These are phyloP conservation scores for Lasiosphaeria miniovina DNA, from an alignment of 495 filamentous ascomycete genomes.

Conservation along the genomic window DNA sequence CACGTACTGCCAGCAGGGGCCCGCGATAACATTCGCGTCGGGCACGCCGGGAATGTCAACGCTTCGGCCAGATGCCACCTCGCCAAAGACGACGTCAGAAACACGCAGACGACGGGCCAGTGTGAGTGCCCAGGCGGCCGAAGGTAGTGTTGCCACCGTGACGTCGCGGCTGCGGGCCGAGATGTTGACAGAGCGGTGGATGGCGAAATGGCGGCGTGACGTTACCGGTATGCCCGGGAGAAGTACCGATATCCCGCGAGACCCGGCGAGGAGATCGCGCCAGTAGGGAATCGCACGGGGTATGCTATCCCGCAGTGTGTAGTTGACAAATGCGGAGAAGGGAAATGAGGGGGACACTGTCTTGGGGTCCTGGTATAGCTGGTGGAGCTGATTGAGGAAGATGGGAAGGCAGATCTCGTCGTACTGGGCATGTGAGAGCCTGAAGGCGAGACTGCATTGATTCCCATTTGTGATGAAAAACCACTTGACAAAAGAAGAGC, in stretches of 20 bases:
- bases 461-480: conserved; percentile 51
- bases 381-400: conserved; percentile 49
- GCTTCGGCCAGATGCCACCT: conserved; percentile 59
- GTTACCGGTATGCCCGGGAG: conserved; percentile 27
- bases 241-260: conserved; percentile 46
- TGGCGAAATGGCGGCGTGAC: conserved; percentile 30
- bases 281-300: conserved; percentile 52
- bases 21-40: conserved; percentile 44
- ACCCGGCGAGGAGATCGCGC: conserved; percentile 51
- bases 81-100: conserved; percentile 58
- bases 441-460: conserved; percentile 58
- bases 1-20: conserved; percentile 44
- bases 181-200: conserved; percentile 43
- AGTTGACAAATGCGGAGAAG: conserved; percentile 58
- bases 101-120: conserved; percentile 50
- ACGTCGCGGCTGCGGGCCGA: conserved; percentile 43
- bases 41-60: conserved; percentile 44
- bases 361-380: conserved; percentile 30
- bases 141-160: conserved; percentile 56
- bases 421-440: conserved; percentile 72
- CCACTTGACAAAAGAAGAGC: conserved; percentile 62
- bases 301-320: conserved; percentile 33
- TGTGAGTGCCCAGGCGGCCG: conserved; percentile 60
- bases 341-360: conserved; percentile 44
- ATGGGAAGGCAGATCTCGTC: conserved; percentile 67